Conservation (phyloP, 2,329 filamentous ascomycete genomes). For the Ascocoryne sarcoides region DNA sequence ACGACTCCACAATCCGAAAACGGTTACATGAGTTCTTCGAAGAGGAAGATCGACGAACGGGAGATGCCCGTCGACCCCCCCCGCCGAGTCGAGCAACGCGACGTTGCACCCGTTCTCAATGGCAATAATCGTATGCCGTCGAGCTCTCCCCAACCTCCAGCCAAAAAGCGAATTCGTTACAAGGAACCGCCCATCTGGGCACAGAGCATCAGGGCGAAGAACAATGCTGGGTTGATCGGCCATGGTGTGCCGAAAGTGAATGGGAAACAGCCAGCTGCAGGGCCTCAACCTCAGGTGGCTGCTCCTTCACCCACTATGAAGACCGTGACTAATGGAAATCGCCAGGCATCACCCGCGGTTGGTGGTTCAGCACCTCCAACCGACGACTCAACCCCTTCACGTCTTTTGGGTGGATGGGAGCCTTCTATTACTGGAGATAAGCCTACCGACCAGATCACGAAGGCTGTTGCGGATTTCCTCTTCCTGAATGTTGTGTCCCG, state of each 20-base stretch:
- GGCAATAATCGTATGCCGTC: slow-evolving; percentile 14
- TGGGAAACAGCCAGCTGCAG: slow-evolving; percentile 17
- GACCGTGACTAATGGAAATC: slow-evolving; percentile 22
- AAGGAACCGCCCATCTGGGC: slow-evolving; percentile 43
- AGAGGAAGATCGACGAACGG: slow-evolving; percentile 26
- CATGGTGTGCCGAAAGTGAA: slow-evolving; percentile 15
- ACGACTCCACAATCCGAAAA: slow-evolving; percentile 17
- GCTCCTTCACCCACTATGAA: slow-evolving; percentile 12
- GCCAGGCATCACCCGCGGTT: slow-evolving; percentile 11
- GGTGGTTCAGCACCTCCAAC: slow-evolving; percentile 5
- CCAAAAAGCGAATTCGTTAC: slow-evolving; percentile 41
- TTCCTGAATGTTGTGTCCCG: slow-evolving; percentile 62
- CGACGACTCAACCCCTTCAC: slow-evolving; percentile 12
- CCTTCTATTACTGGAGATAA: slow-evolving; percentile 59
- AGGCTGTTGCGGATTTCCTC: slow-evolving; percentile 71
- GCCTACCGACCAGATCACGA: slow-evolving; percentile 67
- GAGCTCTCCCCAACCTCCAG: slow-evolving; percentile 31
- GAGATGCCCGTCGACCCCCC: slow-evolving; percentile 16
- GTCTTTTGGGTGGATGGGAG: slow-evolving; percentile 49
- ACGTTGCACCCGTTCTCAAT: slow-evolving; percentile 16
- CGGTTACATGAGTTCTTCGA: slow-evolving; percentile 14
- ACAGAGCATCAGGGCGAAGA: slow-evolving; percentile 21
- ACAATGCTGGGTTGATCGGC: not conserved
- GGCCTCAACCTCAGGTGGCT: not conserved
- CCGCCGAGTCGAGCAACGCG: slow-evolving; percentile 10